These are phyloP conservation scores for Suhomyces tanzawaensis DNA, from an alignment of 805 yeast species.

Conservation along the genomic window DNA sequence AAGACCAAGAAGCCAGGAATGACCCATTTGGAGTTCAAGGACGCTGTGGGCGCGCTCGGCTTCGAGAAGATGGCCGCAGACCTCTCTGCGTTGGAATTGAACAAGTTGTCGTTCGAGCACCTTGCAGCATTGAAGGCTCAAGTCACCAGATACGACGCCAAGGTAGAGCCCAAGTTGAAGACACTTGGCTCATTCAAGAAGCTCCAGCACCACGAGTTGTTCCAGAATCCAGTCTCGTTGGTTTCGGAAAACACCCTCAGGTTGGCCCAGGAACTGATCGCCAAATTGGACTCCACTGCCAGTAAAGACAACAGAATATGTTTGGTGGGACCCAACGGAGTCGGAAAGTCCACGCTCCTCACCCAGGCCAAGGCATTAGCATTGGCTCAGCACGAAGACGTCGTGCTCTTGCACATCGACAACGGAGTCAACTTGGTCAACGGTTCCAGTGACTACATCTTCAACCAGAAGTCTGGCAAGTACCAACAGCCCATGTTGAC, in stretches of 20 bases:
- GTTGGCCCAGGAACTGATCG: slow-evolving; percentile 38
- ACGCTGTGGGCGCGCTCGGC: slow-evolving; percentile 34
- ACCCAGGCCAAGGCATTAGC: slow-evolving; percentile 68
- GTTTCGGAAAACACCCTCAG: slow-evolving; percentile 49
- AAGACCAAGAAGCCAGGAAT: slow-evolving; percentile 39
- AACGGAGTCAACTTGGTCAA: slow-evolving; percentile 59
- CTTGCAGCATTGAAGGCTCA: slow-evolving; percentile 11
- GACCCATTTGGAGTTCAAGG: slow-evolving; percentile 39
- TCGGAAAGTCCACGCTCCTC: slow-evolving; percentile 74
- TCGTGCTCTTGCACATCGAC: slow-evolving; percentile 62
- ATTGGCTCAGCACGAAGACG: slow-evolving; percentile 27
- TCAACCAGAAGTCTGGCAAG: slow-evolving; percentile 43
- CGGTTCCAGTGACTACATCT: slow-evolving; percentile 70
- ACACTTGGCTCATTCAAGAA: slow-evolving; percentile 64
- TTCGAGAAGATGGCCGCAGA: slow-evolving; percentile 33
- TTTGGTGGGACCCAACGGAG: slow-evolving; percentile 69
- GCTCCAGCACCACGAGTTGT: slow-evolving; percentile 67
- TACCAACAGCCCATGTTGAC: slow-evolving; percentile 81
- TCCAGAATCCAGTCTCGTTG: slow-evolving; percentile 57
- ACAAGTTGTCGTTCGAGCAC: slow-evolving; percentile 10
- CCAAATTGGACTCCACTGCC: slow-evolving; percentile 27
- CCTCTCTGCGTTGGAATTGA: slow-evolving; percentile 14
- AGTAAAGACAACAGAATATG: slow-evolving; percentile 48
- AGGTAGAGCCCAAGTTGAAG: slow-evolving; percentile 42
- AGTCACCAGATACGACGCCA: slow-evolving; percentile 37